A percentile compares a stretch with the other conserved stretches of the same genome.
Evolutionary conservation across 176 grass and related monocot genomes (phyloP).

Genomic region (Phragmites australis): DNA sequence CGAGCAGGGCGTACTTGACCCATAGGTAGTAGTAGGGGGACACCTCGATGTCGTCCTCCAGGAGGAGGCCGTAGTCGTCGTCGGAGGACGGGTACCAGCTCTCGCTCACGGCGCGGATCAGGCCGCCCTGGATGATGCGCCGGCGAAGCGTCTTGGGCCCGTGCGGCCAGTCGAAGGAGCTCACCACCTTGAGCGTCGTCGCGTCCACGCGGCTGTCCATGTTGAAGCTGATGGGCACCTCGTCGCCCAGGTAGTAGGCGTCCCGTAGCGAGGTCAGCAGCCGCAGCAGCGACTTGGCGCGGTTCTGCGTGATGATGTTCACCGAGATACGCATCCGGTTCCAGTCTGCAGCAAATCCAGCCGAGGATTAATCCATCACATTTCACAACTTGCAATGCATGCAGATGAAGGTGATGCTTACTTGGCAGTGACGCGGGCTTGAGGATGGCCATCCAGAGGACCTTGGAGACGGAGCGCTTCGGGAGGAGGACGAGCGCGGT

Average conservation of each 20-base stretch:
- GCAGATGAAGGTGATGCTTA: slow-evolving; percentile 32
- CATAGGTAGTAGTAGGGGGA: slow-evolving; percentile 97
- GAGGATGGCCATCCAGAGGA: slow-evolving; percentile 92
- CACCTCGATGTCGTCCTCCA: slow-evolving; percentile 98
- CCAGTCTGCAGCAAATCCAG: slow-evolving; percentile 58
- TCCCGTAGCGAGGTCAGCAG: slow-evolving; percentile 61
- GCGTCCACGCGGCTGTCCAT: slow-evolving; percentile 96
- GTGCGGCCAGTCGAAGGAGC: slow-evolving; percentile 71
- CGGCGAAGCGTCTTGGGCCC: slow-evolving; percentile 74
- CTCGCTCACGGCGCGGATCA: slow-evolving; percentile 96
- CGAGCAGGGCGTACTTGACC: slow-evolving; percentile 88
- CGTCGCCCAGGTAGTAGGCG: slow-evolving; percentile 81
- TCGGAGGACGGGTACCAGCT: slow-evolving; percentile 87
- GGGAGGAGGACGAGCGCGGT: slow-evolving; percentile 84
- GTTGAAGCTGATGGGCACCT: slow-evolving; percentile 92
- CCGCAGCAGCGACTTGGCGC: slow-evolving; percentile 55
- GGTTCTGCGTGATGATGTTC: slow-evolving; percentile 98
- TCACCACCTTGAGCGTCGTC: slow-evolving; percentile 59
- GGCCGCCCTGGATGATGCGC: slow-evolving; percentile 88
- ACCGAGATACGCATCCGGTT: slow-evolving; percentile 87
- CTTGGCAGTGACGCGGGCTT: slow-evolving; percentile 64
- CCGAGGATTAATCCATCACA: neutral
- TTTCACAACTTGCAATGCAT: neutral
- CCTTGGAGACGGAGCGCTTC: slow-evolving; percentile 53
- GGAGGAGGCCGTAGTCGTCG: slow-evolving; percentile 86